phyloP scores from a whole-genome alignment of 805 yeast genomes.

The Wickerhamomyces silvicola region DNA sequence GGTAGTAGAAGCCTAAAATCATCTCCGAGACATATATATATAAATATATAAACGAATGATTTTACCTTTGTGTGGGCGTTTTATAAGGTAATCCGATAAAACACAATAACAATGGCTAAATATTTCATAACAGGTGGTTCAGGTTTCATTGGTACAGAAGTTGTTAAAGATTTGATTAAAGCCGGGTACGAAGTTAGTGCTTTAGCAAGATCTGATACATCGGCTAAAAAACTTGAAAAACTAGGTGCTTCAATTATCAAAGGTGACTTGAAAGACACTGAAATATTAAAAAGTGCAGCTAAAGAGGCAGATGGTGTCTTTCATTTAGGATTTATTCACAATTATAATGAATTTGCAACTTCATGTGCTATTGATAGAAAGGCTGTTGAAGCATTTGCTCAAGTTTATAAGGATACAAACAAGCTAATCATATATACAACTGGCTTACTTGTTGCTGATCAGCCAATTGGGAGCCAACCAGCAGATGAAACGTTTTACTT shows the following conservation, averaged over 20 bases:
- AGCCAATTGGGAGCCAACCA: slow-evolving; percentile 5
- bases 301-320: slow-evolving; percentile 28
- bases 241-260: slow-evolving; percentile 22
- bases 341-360: slow-evolving; percentile 19
- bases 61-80: too few relatives aligned
- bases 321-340: slow-evolving; percentile 32
- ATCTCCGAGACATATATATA: too few relatives aligned
- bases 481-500: slow-evolving; percentile 8
- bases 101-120: slow-evolving; percentile 15
- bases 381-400: slow-evolving; percentile 24
- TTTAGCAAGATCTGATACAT: slow-evolving; percentile 26
- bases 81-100: too few relatives aligned
- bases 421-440: slow-evolving; percentile 23
- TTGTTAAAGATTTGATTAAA: slow-evolving; percentile 17
- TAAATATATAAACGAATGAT: too few relatives aligned
- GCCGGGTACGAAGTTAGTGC: slow-evolving; percentile 25
- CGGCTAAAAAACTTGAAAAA: slow-evolving; percentile 21
- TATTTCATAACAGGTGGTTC: slow-evolving; percentile 32
- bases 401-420: slow-evolving; percentile 24
- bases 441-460: slow-evolving; percentile 16
- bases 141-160: slow-evolving; percentile 27
- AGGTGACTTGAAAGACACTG: slow-evolving; percentile 27
- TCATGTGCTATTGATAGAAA: slow-evolving; percentile 19
- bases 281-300: slow-evolving; percentile 23
- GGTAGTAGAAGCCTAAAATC: too few relatives aligned